These are phyloP conservation scores for Epichloe elymi DNA, from an alignment of 2,329 filamentous ascomycete genomes.

Conservation along the genomic window DNA sequence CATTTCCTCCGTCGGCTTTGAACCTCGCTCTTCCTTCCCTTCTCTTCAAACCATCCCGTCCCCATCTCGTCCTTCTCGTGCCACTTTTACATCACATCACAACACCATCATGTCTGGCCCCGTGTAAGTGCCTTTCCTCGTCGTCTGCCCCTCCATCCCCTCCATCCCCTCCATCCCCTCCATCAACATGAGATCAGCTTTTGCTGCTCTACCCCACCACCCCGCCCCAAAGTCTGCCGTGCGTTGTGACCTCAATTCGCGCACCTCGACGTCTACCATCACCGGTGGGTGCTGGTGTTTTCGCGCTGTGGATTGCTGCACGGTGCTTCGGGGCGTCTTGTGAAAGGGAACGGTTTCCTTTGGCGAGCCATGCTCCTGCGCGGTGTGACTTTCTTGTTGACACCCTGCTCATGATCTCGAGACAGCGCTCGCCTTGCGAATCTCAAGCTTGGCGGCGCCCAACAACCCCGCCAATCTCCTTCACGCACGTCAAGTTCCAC, in stretches of 20 bases:
- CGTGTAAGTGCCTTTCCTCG: slow-evolving; percentile 42
- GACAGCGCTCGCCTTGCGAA: slow-evolving; percentile 61
- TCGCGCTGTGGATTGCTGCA: neutral
- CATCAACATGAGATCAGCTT: neutral
- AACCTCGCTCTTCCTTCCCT: slow-evolving; percentile 6
- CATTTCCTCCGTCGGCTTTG: slow-evolving; percentile 2
- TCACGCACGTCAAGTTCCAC: slow-evolving; percentile 16
- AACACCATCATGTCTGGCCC: slow-evolving; percentile 46
- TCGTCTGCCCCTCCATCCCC: slow-evolving; percentile 10
- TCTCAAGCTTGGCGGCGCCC: slow-evolving; percentile 55
- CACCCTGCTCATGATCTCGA: slow-evolving; percentile 24
- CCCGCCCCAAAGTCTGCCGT: slow-evolving; percentile 19
- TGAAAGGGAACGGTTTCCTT: neutral
- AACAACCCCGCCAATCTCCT: slow-evolving; percentile 28
- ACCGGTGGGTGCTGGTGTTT: slow-evolving; percentile 9
- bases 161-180: neutral
- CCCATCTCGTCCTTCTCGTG: slow-evolving; percentile 1
- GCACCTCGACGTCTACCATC: slow-evolving; percentile 15
- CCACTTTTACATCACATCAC: neutral
- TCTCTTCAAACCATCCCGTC: slow-evolving; percentile 8
- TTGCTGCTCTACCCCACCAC: slow-evolving; percentile 24
- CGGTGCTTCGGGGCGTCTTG: neutral
- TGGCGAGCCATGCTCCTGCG: neutral
- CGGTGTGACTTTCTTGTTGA: slow-evolving; percentile 2
- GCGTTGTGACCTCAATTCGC: slow-evolving; percentile 22